A percentile compares a stretch with the other conserved stretches of the same genome.
Evolutionary conservation across 768 basidiomycete species (phyloP).

Genomic region (Hemileccinum impolitum): DNA sequence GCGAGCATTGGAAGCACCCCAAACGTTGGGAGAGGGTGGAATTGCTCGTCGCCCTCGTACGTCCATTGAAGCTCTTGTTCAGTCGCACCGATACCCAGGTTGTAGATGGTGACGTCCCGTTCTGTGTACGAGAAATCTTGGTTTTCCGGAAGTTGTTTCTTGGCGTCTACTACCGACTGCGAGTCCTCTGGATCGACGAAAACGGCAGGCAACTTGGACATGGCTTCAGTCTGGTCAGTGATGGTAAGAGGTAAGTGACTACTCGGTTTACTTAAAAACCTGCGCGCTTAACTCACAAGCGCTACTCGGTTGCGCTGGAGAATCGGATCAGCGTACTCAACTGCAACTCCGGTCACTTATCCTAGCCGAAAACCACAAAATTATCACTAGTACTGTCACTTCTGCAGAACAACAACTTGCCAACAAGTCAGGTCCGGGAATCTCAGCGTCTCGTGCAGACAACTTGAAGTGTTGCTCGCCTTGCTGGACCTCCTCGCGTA

Average conservation of each 20-base stretch:
- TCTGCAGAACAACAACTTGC: too few relatives aligned
- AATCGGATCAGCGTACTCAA: too few relatives aligned
- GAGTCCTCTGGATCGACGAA: slow-evolving; percentile 82
- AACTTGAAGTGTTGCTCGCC: too few relatives aligned
- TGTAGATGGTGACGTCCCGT: slow-evolving; percentile 91
- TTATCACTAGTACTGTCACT: too few relatives aligned
- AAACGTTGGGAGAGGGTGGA: slow-evolving; percentile 87
- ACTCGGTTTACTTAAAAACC: too few relatives aligned
- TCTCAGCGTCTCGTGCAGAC: too few relatives aligned
- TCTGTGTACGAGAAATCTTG: slow-evolving; percentile 76
- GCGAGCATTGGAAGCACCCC: slow-evolving; percentile 92
- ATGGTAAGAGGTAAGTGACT: background rate
- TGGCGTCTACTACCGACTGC: slow-evolving; percentile 76
- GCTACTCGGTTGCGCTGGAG: too few relatives aligned
- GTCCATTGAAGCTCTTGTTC: slow-evolving; percentile 90
- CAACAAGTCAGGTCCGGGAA: too few relatives aligned
- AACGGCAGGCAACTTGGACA: slow-evolving; percentile 43
- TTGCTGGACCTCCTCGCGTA: too few relatives aligned
- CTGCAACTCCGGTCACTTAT: too few relatives aligned
- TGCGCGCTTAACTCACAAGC: background rate
- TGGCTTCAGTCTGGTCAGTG: slow-evolving; percentile 11
- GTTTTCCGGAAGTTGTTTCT: slow-evolving; percentile 53
- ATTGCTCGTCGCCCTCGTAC: slow-evolving; percentile 86
- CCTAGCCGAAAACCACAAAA: too few relatives aligned
- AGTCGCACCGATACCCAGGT: slow-evolving; percentile 91